Percentiles rank a stretch among this genome's conserved stretches.
phyloP scores from a whole-genome alignment of 768 basidiomycete species.

The Ephemerocybe angulata region DNA sequence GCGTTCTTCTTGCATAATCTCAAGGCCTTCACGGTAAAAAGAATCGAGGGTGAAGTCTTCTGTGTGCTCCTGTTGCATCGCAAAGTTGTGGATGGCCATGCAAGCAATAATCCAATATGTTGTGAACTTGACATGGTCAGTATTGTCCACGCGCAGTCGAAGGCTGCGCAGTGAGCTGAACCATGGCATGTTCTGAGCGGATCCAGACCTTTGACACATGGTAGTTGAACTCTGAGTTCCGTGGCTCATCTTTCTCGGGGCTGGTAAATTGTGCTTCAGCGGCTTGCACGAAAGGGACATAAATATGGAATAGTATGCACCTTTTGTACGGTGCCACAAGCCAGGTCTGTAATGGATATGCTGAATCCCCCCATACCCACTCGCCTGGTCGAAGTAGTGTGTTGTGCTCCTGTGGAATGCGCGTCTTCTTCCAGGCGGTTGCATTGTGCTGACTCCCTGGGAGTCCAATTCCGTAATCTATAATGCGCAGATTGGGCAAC shows the following conservation, averaged over 20 bases:
- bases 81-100: not conserved
- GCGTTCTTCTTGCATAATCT: not conserved
- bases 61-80: not conserved
- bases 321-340: constrained; percentile 17
- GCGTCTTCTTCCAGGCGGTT: constrained; percentile 27
- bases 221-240: constrained; percentile 21
- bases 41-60: not conserved
- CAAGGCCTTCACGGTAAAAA: not conserved
- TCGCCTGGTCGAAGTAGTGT: constrained; percentile 23
- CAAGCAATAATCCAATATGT: not conserved
- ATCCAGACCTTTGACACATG: constrained; percentile 24
- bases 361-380: constrained; percentile 36
- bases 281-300: not conserved
- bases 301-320: not conserved
- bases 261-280: constrained; percentile 7
- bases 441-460: constrained; percentile 36
- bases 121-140: not conserved
- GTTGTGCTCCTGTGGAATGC: constrained; percentile 16
- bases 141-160: constrained; percentile 16
- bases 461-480: constrained; percentile 32
- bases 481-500: constrained; percentile 20
- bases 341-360: constrained; percentile 26
- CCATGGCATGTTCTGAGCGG: constrained; percentile 29
- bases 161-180: constrained; percentile 25
- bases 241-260: constrained; percentile 17